Percentiles rank a stretch among this genome's conserved stretches.
phyloP scores from a whole-genome alignment of 352 stramenopile genomes.

The Plasmopara halstedii region DNA sequence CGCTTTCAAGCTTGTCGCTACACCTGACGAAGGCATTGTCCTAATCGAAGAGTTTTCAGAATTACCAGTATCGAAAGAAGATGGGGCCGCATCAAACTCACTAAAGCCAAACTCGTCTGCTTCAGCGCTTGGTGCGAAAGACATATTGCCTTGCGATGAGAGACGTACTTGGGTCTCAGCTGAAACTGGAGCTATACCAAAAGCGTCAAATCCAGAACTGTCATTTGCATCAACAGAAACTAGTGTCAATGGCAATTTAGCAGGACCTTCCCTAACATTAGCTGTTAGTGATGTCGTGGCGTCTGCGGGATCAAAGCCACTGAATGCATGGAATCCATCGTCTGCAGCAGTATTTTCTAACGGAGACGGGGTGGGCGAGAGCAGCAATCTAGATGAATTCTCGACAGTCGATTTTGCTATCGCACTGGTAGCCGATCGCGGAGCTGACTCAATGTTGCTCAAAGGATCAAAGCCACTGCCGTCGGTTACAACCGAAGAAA shows the following conservation, averaged over 20 bases:
- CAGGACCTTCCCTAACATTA: neutral
- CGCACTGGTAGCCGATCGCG: constrained; percentile 17
- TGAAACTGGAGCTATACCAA: constrained; percentile 2
- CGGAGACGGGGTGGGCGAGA: constrained; percentile 16
- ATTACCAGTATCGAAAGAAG: constrained; percentile 3
- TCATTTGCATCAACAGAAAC: constrained; percentile 10
- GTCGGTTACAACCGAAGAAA: constrained; percentile 22
- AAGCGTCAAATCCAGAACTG: constrained; percentile 10
- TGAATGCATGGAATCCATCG: constrained; percentile 16
- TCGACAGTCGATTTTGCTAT: constrained; percentile 9
- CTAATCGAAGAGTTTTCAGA: constrained; percentile 8
- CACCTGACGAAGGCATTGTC: constrained; percentile 7
- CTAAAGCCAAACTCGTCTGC: constrained; percentile 13
- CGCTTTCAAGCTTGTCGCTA: constrained; percentile 6
- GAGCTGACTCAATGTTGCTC: constrained; percentile 27
- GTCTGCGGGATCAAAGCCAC: constrained; percentile 8
- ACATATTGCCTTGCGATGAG: constrained; percentile 4
- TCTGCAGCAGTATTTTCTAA: constrained; percentile 8
- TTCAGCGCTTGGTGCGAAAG: constrained; percentile 11
- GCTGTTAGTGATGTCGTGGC: constrained; percentile 1
- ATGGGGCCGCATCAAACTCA: constrained; percentile 13
- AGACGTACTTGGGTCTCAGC: neutral
- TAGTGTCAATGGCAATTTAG: constrained; percentile 8
- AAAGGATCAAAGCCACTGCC: constrained; percentile 29
- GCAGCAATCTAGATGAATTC: constrained; percentile 7